Evolutionary conservation across 1,284 basidiomycete species (phyloP).

Genomic region (Cryptococcus maquisensis): DNA sequence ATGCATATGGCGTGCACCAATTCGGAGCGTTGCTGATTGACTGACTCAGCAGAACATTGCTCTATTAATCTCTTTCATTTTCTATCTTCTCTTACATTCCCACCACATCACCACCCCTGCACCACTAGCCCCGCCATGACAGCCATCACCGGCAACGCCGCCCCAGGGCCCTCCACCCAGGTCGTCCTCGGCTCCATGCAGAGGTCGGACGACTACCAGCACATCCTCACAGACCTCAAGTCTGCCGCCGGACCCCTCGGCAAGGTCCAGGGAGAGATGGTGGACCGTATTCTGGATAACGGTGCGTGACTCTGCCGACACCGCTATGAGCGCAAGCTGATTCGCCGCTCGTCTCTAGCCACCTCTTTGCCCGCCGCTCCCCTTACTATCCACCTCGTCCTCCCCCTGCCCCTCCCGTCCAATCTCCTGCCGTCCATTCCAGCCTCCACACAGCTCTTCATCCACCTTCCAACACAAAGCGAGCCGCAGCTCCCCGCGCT

Average conservation of each 20-base stretch:
- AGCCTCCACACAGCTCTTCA: slow-evolving; percentile 39
- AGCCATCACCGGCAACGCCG: slow-evolving; percentile 5
- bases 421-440: slow-evolving; percentile 39
- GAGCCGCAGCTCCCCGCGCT: slow-evolving; percentile 17
- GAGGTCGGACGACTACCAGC: slow-evolving; percentile 43
- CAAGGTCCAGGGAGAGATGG: slow-evolving; percentile 45
- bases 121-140: slow-evolving; percentile 2
- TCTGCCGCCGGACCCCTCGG: slow-evolving; percentile 14
- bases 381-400: slow-evolving; percentile 42
- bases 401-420: slow-evolving; percentile 40
- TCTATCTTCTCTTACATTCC: neutral
- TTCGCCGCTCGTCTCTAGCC: slow-evolving; percentile 23
- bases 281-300: slow-evolving; percentile 46
- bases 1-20: neutral
- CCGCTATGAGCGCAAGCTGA: neutral
- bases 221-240: slow-evolving; percentile 32
- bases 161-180: slow-evolving; percentile 15
- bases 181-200: slow-evolving; percentile 47
- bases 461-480: slow-evolving; percentile 29
- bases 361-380: slow-evolving; percentile 40
- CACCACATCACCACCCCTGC: neutral
- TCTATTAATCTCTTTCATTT: neutral
- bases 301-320: slow-evolving; percentile 29
- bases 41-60: neutral
- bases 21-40: neutral